These are phyloP conservation scores for Trichoderma breve DNA, from an alignment of 2,329 filamentous ascomycete genomes.

Conservation along the genomic window DNA sequence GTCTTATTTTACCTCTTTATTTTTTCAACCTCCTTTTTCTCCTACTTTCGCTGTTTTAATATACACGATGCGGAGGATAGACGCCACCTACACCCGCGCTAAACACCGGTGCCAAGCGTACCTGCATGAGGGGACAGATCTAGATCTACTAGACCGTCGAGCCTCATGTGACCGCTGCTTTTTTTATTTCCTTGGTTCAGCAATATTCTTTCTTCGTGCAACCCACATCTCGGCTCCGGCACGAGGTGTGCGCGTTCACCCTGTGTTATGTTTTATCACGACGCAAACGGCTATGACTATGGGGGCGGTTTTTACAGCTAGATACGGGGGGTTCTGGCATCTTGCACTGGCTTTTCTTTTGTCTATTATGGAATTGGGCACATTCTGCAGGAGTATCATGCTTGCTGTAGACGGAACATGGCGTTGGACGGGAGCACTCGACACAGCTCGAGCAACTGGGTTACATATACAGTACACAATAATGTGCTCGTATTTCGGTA, in stretches of 20 bases:
- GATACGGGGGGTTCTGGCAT: constrained; percentile 1
- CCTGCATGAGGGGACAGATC: constrained; percentile 15
- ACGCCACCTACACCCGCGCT: not conserved
- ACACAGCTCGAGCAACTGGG: not conserved
- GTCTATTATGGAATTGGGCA: constrained; percentile 3
- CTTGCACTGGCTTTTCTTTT: constrained; percentile 4
- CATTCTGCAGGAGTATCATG: not conserved
- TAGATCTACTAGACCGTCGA: constrained; percentile 6
- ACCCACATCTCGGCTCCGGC: not conserved
- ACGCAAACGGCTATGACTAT: constrained; percentile 16
- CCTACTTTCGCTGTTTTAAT: not conserved
- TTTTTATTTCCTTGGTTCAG: not conserved
- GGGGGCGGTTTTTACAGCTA: constrained; percentile 4
- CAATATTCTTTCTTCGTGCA: not conserved
- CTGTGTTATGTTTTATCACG: constrained; percentile 16
- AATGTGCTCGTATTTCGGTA: not conserved
- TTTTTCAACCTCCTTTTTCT: not conserved
- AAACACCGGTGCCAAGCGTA: not conserved
- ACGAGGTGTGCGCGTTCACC: not conserved
- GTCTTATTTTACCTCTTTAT: not conserved
- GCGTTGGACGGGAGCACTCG: constrained; percentile 1
- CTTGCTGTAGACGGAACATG: constrained; percentile 11
- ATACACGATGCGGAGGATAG: not conserved
- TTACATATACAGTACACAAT: not conserved
- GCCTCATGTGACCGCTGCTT: not conserved